These are phyloP conservation scores for Sclerotinia sclerotiorum DNA, from an alignment of 2,329 filamentous ascomycete genomes.

Conservation along the genomic window DNA sequence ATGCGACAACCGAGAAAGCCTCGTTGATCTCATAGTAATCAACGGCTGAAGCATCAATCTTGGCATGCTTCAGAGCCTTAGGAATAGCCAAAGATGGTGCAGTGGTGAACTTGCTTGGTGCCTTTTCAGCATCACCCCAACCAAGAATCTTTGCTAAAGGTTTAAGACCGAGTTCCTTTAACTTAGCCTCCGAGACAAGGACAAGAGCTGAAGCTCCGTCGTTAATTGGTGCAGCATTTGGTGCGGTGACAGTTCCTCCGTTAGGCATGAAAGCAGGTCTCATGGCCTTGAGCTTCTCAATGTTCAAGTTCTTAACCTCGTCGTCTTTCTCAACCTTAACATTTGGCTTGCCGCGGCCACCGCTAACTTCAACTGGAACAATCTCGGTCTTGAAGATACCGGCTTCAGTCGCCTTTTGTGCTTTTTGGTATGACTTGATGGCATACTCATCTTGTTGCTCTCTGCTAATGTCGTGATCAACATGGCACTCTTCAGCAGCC, in stretches of 20 bases:
- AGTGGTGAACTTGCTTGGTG: constrained; percentile 93
- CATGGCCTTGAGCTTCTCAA: constrained; percentile 79
- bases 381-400: constrained; percentile 86
- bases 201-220: constrained; percentile 92
- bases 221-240: constrained; percentile 94
- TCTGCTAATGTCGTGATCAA: constrained; percentile 76
- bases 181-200: constrained; percentile 88
- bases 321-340: constrained; percentile 82
- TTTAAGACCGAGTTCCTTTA: constrained; percentile 88
- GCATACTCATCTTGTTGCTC: constrained; percentile 94
- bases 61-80: constrained; percentile 95
- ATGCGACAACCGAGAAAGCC: constrained; percentile 93
- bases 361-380: constrained; percentile 81
- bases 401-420: constrained; percentile 77
- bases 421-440: constrained; percentile 92
- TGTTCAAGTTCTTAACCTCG: constrained; percentile 91
- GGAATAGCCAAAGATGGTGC: constrained; percentile 91
- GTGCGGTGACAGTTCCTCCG: constrained; percentile 86
- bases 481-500: constrained; percentile 85
- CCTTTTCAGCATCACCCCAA: constrained; percentile 91
- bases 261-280: constrained; percentile 79
- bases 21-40: constrained; percentile 99
- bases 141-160: constrained; percentile 95
- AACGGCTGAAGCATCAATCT: constrained; percentile 71
- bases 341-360: constrained; percentile 85